These are phyloP conservation scores for Eimeria praecox DNA, from an alignment of 169 alveolate species.

Conservation along the genomic window DNA sequence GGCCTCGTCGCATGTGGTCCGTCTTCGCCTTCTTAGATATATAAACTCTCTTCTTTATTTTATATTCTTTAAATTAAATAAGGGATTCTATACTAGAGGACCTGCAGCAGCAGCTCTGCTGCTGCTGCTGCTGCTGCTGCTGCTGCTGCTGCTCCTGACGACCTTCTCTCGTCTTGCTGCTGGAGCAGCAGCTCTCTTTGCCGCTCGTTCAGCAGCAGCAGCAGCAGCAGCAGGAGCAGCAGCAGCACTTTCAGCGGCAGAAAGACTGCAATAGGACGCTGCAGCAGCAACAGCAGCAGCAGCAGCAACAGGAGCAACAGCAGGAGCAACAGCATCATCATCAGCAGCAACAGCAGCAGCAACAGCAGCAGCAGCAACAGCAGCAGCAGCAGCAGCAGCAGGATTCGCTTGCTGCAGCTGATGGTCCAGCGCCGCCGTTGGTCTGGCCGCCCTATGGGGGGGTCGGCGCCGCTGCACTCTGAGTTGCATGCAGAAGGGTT, in stretches of 20 bases:
- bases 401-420: neutral
- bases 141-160: neutral
- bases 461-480: neutral
- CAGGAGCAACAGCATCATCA: neutral
- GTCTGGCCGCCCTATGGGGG: slow-evolving; percentile 1
- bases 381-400: slow-evolving; percentile 8
- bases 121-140: neutral
- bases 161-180: neutral
- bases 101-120: slow-evolving; percentile 22
- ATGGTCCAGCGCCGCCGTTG: neutral
- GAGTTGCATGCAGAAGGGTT: neutral
- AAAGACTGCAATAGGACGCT: neutral
- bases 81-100: neutral
- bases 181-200: neutral
- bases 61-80: neutral
- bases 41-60: neutral
- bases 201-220: neutral
- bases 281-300: slow-evolving; percentile 10
- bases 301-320: slow-evolving; percentile 22
- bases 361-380: neutral
- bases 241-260: neutral
- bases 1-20: too few relatives aligned
- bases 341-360: neutral
- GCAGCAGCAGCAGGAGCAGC: slow-evolving; percentile 2
- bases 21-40: too few relatives aligned